phyloP scores from a whole-genome alignment of 2,329 filamentous ascomycete species.

The Graphium sp. region DNA sequence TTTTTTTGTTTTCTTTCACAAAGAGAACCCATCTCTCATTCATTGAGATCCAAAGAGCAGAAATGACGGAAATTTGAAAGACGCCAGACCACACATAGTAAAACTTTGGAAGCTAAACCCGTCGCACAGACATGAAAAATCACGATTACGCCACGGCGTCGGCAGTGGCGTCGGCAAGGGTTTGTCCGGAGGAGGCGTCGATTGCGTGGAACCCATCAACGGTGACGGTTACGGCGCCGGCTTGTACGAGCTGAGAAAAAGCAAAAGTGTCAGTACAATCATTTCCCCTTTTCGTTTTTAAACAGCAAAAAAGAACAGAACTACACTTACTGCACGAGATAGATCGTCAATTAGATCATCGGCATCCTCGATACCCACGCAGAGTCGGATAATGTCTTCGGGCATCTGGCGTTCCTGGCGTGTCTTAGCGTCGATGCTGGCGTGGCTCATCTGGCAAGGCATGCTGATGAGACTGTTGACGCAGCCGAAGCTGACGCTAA shows the following conservation, averaged over 20 bases:
- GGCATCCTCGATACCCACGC: slow-evolving; percentile 88
- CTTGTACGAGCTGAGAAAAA: slow-evolving; percentile 62
- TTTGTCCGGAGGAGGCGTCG: no score
- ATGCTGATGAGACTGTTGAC: slow-evolving; percentile 98
- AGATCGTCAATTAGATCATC: slow-evolving; percentile 89
- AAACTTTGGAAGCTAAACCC: no score
- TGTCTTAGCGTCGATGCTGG: slow-evolving; percentile 92
- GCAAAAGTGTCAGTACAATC: no score
- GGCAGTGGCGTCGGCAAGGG: no score
- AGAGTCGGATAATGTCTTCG: slow-evolving; percentile 89
- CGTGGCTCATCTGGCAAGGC: slow-evolving; percentile 99
- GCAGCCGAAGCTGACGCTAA: slow-evolving; percentile 93
- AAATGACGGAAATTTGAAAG: no score
- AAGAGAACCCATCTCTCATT: no score
- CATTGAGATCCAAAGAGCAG: no score
- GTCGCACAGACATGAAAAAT: no score
- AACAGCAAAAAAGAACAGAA: not conserved
- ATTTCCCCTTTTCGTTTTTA: slow-evolving; percentile 13
- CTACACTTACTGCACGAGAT: slow-evolving; percentile 63
- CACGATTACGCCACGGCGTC: slow-evolving; percentile 14
- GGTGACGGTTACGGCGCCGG: slow-evolving; percentile 77
- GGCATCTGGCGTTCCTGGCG: slow-evolving; percentile 79
- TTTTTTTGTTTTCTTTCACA: no score
- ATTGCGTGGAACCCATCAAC: slow-evolving; percentile 58
- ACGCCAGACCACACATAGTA: no score